Percentiles rank a stretch among this genome's conserved stretches.
These are phyloP conservation scores for Blastobotrys elegans DNA, from an alignment of 1,139 yeast genomes.

Conservation along the genomic window DNA sequence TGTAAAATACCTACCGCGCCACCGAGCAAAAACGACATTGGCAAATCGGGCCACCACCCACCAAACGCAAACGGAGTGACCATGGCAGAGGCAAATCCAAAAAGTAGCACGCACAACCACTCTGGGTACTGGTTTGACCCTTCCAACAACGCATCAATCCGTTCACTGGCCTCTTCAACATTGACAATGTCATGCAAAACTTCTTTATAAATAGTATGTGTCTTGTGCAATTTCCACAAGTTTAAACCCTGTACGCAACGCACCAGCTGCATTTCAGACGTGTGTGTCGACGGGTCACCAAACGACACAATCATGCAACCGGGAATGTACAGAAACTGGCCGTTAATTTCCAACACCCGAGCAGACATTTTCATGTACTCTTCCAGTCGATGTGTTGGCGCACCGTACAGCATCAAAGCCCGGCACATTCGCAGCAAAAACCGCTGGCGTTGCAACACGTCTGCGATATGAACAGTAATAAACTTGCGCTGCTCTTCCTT, in stretches of 20 bases:
- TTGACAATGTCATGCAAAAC: constrained; percentile 85
- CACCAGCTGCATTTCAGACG: constrained; percentile 87
- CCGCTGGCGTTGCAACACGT: constrained; percentile 75
- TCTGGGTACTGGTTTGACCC: constrained; percentile 62
- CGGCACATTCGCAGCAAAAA: constrained; percentile 79
- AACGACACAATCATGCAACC: constrained; percentile 92
- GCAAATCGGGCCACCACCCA: constrained; percentile 87
- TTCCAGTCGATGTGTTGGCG: constrained; percentile 90
- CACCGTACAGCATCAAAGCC: constrained; percentile 88
- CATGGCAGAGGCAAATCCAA: constrained; percentile 74
- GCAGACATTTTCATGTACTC: constrained; percentile 90
- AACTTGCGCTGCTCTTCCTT: constrained; percentile 44
- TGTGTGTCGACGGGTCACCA: constrained; percentile 88
- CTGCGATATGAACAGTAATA: constrained; percentile 89
- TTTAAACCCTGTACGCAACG: constrained; percentile 80
- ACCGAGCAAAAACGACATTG: constrained; percentile 78
- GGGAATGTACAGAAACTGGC: constrained; percentile 84
- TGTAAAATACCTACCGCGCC: constrained; percentile 78
- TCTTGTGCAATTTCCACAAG: constrained; percentile 70
- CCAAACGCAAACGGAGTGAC: constrained; percentile 89
- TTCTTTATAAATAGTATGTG: constrained; percentile 76
- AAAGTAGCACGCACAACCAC: constrained; percentile 73
- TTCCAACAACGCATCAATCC: constrained; percentile 61
- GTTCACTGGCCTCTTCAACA: constrained; percentile 76
- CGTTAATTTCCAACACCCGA: constrained; percentile 83